These are phyloP conservation scores for Eucalyptus regnans DNA, from an alignment of 345 rosid species.

Conservation along the genomic window DNA sequence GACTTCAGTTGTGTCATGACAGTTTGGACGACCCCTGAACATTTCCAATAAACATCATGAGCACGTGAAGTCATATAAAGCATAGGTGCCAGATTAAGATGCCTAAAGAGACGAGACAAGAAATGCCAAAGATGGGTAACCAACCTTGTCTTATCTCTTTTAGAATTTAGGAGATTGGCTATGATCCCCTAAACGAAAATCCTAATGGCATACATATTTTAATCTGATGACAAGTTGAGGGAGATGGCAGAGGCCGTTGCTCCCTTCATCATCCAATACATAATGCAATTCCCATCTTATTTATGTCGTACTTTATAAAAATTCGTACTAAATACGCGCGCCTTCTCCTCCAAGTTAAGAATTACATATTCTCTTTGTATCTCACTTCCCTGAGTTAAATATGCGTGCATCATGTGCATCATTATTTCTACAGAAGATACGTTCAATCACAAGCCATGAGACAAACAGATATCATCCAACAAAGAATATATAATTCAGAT, in stretches of 20 bases:
- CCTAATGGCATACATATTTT: neutral
- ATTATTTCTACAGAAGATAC: neutral
- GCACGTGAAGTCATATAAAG: neutral
- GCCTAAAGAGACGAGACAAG: neutral
- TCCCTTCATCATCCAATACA: neutral
- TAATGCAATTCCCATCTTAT: neutral
- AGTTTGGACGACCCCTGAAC: neutral
- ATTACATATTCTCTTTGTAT: neutral
- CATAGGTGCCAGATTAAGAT: neutral
- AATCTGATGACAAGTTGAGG: neutral
- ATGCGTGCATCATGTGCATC: neutral
- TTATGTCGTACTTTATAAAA: neutral
- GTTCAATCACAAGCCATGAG: neutral
- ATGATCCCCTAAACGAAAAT: neutral
- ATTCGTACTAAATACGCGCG: fast-evolving
- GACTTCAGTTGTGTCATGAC: neutral
- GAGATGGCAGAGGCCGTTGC: neutral
- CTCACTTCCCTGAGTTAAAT: neutral
- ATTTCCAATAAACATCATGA: neutral
- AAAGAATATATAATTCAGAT: neutral
- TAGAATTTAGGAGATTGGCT: neutral
- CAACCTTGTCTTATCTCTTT: neutral
- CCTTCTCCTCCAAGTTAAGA: neutral
- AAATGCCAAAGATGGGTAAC: neutral
- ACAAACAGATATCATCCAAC: neutral